These are phyloP conservation scores for Cicer judaicum DNA, from an alignment of 306 rosid species.

Conservation along the genomic window DNA sequence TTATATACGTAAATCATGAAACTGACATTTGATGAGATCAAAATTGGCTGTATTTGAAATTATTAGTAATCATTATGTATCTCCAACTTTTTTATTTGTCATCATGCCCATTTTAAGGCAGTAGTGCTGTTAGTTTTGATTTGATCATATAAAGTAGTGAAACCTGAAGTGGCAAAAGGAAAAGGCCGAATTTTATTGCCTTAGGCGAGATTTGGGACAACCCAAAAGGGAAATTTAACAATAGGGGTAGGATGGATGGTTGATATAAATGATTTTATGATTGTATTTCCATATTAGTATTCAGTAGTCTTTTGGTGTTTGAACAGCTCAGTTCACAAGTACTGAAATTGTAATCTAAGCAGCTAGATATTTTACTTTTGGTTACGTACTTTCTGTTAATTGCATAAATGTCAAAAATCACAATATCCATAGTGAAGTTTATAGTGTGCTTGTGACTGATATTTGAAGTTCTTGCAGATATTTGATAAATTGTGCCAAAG, in stretches of 20 bases:
- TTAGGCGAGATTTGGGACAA: slow-evolving; percentile 26
- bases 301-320: slow-evolving; percentile 18
- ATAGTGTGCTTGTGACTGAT: slow-evolving; percentile 36
- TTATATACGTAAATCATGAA: slow-evolving; percentile 30
- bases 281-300: slow-evolving; percentile 16
- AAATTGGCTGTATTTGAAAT: slow-evolving; percentile 7
- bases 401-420: slow-evolving; percentile 10
- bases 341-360: slow-evolving; percentile 30
- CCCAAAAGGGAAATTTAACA: slow-evolving; percentile 32
- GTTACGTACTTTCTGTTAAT: slow-evolving; percentile 21
- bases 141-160: slow-evolving; percentile 32
- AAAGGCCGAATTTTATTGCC: neutral
- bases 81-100: slow-evolving; percentile 33
- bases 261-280: slow-evolving; percentile 21
- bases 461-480: slow-evolving; percentile 69
- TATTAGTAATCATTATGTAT: slow-evolving; percentile 28
- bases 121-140: neutral
- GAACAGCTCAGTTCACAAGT: slow-evolving; percentile 24
- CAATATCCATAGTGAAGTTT: slow-evolving; percentile 27
- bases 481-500: slow-evolving; percentile 97
- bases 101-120: slow-evolving; percentile 3
- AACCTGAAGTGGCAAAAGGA: slow-evolving; percentile 29
- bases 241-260: slow-evolving; percentile 24
- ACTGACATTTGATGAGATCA: slow-evolving; percentile 14
- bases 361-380: neutral